Conservation (phyloP, 345 rosid genomes). For the Eucalyptus regnans region DNA sequence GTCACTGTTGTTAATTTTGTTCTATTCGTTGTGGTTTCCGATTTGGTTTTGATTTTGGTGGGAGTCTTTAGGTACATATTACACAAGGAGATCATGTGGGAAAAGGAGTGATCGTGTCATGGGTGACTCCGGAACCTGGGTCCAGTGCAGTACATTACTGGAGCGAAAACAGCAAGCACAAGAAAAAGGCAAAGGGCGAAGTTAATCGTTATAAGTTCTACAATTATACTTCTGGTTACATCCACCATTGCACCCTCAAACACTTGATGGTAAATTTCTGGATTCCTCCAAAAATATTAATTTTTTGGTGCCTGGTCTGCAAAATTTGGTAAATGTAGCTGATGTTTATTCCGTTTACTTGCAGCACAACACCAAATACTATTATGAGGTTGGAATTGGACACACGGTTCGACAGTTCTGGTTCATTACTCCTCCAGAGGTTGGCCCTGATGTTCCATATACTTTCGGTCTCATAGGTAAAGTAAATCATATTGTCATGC, state of each 20-base stretch:
- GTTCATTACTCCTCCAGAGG: slow-evolving; percentile 44
- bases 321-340: background rate
- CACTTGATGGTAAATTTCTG: slow-evolving; percentile 38
- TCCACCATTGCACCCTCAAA: slow-evolving; percentile 69
- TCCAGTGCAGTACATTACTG: slow-evolving; percentile 55
- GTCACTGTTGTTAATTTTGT: background rate
- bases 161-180: slow-evolving; percentile 27
- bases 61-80: slow-evolving; percentile 48
- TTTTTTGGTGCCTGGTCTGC: background rate
- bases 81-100: slow-evolving; percentile 92
- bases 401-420: slow-evolving; percentile 24
- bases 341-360: background rate
- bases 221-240: slow-evolving; percentile 72
- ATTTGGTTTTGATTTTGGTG: background rate
- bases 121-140: slow-evolving; percentile 73
- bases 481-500: background rate
- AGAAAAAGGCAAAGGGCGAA: slow-evolving; percentile 41
- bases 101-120: slow-evolving; percentile 71
- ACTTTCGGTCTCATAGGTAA: slow-evolving; percentile 62
- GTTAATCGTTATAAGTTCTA: slow-evolving; percentile 30
- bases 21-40: background rate
- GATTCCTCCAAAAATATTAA: no score
- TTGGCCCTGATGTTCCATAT: slow-evolving; percentile 56
- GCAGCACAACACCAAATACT: slow-evolving; percentile 39
- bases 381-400: slow-evolving; percentile 38